Evolutionary conservation across 1,139 yeast species (phyloP).

Genomic region (Kodamaea ohmeri): DNA sequence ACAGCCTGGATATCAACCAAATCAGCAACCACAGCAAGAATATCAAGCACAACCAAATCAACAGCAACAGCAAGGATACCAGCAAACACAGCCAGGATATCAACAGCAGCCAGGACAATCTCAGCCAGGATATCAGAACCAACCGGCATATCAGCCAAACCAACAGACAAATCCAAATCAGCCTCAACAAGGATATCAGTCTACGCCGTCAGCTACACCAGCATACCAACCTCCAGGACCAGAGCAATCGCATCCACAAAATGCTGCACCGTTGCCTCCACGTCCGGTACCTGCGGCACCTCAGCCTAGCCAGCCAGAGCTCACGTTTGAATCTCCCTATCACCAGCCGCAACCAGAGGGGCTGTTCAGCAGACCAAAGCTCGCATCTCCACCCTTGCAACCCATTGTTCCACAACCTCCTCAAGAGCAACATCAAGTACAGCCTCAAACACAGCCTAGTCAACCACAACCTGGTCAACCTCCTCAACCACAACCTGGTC

Average conservation of each 20-base stretch:
- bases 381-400: neutral
- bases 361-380: no score
- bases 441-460: slow-evolving; percentile 1
- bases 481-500: slow-evolving; percentile 1
- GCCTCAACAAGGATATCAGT: slow-evolving; percentile 1
- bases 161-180: slow-evolving; percentile 1
- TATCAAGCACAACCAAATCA: slow-evolving; percentile 5
- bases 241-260: neutral
- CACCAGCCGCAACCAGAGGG: slow-evolving; percentile 3
- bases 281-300: slow-evolving; percentile 1
- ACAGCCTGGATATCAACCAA: neutral
- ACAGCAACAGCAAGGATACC: neutral
- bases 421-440: neutral
- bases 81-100: slow-evolving; percentile 4
- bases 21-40: neutral
- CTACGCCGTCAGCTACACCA: neutral
- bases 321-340: neutral
- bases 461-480: neutral
- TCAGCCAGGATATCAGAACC: neutral
- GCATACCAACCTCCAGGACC: slow-evolving; percentile 3
- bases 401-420: neutral
- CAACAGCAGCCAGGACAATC: neutral
- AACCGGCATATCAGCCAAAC: neutral
- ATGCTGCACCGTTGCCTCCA: neutral
- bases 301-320: neutral